Evolutionary conservation across 1,284 basidiomycete genomes (phyloP).

Genomic region (Peniophora sp.): DNA sequence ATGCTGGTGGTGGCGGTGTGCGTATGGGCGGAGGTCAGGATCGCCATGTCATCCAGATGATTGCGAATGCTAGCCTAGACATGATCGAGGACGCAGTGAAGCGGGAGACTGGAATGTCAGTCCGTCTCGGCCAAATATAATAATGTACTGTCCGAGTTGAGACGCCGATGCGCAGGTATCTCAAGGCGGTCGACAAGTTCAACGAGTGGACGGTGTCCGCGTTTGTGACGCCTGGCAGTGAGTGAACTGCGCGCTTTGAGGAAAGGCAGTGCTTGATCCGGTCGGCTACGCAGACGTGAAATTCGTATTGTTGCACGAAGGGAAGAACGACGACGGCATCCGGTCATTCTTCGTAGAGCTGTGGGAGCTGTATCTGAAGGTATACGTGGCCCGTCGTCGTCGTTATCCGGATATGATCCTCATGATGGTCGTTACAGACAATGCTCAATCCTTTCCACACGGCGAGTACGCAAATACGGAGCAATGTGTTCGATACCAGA

Average conservation of each 20-base stretch:
- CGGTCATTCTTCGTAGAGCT: constrained; percentile 84
- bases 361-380: constrained; percentile 95
- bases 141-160: constrained; percentile 1
- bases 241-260: constrained; percentile 25
- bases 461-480: constrained; percentile 76
- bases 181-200: constrained; percentile 90
- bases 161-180: constrained; percentile 53
- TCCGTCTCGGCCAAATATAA: constrained; percentile 9
- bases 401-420: not conserved
- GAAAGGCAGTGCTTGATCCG: constrained; percentile 3
- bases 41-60: constrained; percentile 93
- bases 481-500: constrained; percentile 71
- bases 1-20: constrained; percentile 50
- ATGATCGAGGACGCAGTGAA: constrained; percentile 87
- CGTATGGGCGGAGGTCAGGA: constrained; percentile 71
- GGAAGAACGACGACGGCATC: constrained; percentile 94
- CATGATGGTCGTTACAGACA: constrained; percentile 42
- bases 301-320: constrained; percentile 86
- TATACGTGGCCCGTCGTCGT: constrained; percentile 24
- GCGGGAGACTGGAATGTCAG: constrained; percentile 80
- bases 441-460: constrained; percentile 90
- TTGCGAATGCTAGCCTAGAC: constrained; percentile 89
- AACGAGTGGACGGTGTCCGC: constrained; percentile 97
- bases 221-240: constrained; percentile 89
- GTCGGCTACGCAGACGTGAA: constrained; percentile 63